Base-by-base conservation (phyloP, 495 filamentous ascomycete genomes). In the Talaromyces thailandensis region DNA sequence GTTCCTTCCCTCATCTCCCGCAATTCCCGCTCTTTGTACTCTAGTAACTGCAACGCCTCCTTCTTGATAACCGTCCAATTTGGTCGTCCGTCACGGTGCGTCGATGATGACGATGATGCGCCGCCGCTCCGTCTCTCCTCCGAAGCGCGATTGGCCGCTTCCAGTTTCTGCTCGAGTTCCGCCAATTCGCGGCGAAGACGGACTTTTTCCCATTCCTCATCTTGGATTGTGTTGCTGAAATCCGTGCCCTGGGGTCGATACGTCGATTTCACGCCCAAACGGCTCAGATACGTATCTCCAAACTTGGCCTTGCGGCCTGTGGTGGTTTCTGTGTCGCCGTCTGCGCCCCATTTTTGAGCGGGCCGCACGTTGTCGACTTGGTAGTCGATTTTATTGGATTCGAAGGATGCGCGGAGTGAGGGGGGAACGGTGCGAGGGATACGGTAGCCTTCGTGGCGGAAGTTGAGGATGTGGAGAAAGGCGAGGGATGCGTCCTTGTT, bases 171-270 rank as follows among this genome's bases (percentile, higher is more conserved):
- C 67, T 98, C 93, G 52, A 98, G 75, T 67, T 97, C 93, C 14
- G 83, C 81, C 18, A 98, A 81, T 71, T 98, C 93, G 68, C 93
- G 91, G 75, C 93, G 92, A 56, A 98, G 81, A 59, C 92, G 84
- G 32, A 98, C 95, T 74, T 96, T 94, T 76, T 98, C 95, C 94
- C 94, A 97, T 64, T 96, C 92, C 60, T 85, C 83, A 66, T 92
- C 89, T 64, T 86, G 84, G 59, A 90, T 87, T 8, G 87, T 87
- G 29, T 84, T 84, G 61, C 79, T 82, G 75, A 97, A 97, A 74
- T 98, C 92, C 2, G 95, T 98, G 56, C 88, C 94, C 63, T 81
- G 79, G 24, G 87, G 84, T 50, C 83, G 80, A 62, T 87, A 88
- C 23, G 79, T 79, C 12, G 83, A 81, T 70, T 92, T 89, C 58